Evolutionary conservation across 2,329 filamentous ascomycete genomes (phyloP), one percentile per base, ranked within the genome.

Genomic region (Diplodia corticola): DNA sequence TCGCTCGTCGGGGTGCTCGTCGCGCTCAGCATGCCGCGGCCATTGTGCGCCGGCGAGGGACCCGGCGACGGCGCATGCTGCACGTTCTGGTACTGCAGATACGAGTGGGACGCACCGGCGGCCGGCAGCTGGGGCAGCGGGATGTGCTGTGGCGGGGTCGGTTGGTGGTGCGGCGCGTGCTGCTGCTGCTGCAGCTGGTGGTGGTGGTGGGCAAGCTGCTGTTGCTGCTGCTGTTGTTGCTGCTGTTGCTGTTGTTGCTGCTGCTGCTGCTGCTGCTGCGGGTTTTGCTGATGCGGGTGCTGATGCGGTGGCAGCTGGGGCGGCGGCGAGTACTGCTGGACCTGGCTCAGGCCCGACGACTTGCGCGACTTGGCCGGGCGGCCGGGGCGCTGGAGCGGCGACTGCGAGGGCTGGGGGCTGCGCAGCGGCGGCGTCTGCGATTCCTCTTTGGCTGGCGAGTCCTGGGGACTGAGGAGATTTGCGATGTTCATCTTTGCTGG

Each of bases 391-490:
- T 78, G 75, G 51, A 71, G 69, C 64, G 73, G 65, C 67, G 73
- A 71, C 67, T 75, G 63, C 69, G 67, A 20, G 76, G 75, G 64
- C 50, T 44, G 55, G n/a, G 55, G 55, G 33, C 55, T 59, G 55
- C 55, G 55, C 55, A 59, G 55, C 55, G 55, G 55, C 74, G 73
- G 46, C 74, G 75, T 54, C 75, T 73, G 26, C 77, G 75, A 53
- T 46, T 59, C 55, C 55, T 78, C 77, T 67, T 70, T 70, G 50
- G 76, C 73, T 61, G 80, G 74, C 70, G 79, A 79, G 67, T 82
- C 80, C 68, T 80, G 79, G 46, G 81, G 81, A 72, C 80, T 82
- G 61, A 83, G 72, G 61, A 83, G 75, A 54, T 79, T 80, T 71
- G 81, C 81, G 77, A 83, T 83, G 70, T 83, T 79, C 81, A 83